Evolutionary conservation across 2,329 filamentous ascomycete species (phyloP), one percentile per base, ranked within the genome.

Genomic region (Teratosphaeria viscida): DNA sequence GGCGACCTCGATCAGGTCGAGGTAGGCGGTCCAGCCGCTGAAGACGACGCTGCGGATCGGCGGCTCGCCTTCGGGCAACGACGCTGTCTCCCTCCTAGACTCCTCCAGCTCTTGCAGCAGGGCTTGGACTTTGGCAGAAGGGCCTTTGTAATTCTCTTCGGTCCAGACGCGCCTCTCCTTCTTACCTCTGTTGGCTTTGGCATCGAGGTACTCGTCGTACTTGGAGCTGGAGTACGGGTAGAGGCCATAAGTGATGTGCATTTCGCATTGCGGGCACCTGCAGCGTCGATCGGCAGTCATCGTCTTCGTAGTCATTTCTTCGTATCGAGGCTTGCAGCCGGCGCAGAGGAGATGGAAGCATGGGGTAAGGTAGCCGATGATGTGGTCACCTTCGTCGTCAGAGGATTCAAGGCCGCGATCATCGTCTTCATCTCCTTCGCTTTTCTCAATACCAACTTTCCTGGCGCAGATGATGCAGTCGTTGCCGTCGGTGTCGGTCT

Each of bases 11-110:
- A 99, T 95, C 23, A 99, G 82, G 71, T 97, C 92, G 16, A 99
- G 83, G 71, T 97, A 92, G 0, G 88, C 87, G 0, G 94, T 97
- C 92, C 94, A 97, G n/a, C 86, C 87, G 0, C 91, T 96, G 74
- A 97, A 97, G 6, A 99, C 85, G 14, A 99, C 91, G 29, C 90
- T 77, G 62, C 61, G 97, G 75, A 90, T 88, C 0, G 92, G 92
- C 0, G 84, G 82, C 68, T 92, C 84, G 58, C 66, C 70, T 11
- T 82, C 76, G 0, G 85, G 83, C 10, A 83, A 78, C 0, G 76
- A 76, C 43, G 81, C 79, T 61, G 85, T 89, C 70, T 86, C 83
- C 0, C 78, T 78, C 60, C 85, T 83, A 57, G 85, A 84, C 56
- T 80, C 78, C 1, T 88, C 73, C 7, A 99, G 81, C 63, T 90